A percentile compares a stretch with the other conserved stretches of the same genome.
These are phyloP conservation scores for Penicillium subrubescens DNA, from an alignment of 495 filamentous ascomycete genomes.

Conservation along the genomic window DNA sequence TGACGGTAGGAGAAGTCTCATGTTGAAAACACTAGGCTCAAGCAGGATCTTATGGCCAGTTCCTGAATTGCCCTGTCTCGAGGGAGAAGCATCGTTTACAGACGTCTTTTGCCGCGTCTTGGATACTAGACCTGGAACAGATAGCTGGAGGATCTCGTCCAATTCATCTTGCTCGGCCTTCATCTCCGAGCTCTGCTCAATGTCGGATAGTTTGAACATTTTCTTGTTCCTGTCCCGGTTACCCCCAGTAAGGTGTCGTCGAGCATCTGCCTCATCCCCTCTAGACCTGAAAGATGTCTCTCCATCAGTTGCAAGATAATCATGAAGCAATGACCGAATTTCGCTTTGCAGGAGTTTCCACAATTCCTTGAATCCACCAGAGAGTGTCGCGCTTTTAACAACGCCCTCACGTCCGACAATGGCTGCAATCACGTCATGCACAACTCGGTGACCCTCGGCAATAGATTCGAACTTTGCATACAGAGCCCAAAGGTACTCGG, in stretches of 20 bases:
- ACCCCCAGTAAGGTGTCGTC: slow-evolving; percentile 59
- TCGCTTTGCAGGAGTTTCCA: slow-evolving; percentile 91
- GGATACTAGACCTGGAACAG: slow-evolving; percentile 90
- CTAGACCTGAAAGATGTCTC: slow-evolving; percentile 57
- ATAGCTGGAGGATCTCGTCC: slow-evolving; percentile 83
- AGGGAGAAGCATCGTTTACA: slow-evolving; percentile 38
- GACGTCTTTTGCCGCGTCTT: slow-evolving; percentile 58
- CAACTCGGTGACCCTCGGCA: slow-evolving; percentile 89
- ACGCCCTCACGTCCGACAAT: slow-evolving; percentile 78
- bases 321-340: slow-evolving; percentile 91
- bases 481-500: slow-evolving; percentile 86
- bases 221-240: slow-evolving; percentile 73
- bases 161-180: slow-evolving; percentile 85
- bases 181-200: slow-evolving; percentile 73
- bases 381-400: slow-evolving; percentile 55
- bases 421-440: slow-evolving; percentile 85
- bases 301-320: slow-evolving; percentile 94
- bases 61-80: slow-evolving; percentile 53
- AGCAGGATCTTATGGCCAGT: slow-evolving; percentile 85
- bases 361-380: slow-evolving; percentile 83
- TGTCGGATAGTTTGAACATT: slow-evolving; percentile 87
- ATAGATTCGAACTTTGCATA: slow-evolving; percentile 98
- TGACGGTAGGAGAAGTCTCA: slow-evolving; percentile 90
- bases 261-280: slow-evolving; percentile 47
- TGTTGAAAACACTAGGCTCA: slow-evolving; percentile 97